Conservation (phyloP, 116 monocot genomes). For the Zostera marina region DNA sequence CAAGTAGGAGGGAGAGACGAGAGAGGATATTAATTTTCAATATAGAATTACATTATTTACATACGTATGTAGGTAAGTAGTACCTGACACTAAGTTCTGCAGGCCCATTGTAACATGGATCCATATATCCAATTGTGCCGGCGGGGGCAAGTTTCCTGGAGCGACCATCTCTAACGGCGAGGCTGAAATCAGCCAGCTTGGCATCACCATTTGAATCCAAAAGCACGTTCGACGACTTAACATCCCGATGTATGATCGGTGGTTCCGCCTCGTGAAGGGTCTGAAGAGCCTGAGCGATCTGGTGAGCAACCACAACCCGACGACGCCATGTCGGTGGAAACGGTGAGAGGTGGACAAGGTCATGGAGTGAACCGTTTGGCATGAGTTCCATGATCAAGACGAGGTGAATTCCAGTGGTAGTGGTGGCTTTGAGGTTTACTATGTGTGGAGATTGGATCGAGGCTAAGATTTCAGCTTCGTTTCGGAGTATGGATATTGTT, state of each 20-base stretch:
- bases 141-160: conserved; percentile 15
- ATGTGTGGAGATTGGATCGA: conserved; percentile 20
- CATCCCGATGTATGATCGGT: conserved; percentile 57
- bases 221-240: conserved; percentile 70
- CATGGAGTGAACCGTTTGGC: conserved; percentile 64
- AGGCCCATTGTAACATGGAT: conserved; percentile 42
- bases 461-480: conserved; percentile 45
- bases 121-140: conserved; percentile 56
- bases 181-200: conserved; percentile 68
- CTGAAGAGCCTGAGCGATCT: conserved; percentile 34
- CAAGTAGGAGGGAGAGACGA: too few species aligned
- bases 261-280: conserved; percentile 35
- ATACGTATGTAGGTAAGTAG: too few species aligned
- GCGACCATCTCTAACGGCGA: conserved; percentile 25
- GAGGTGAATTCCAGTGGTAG: not conserved
- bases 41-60: too few species aligned
- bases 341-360: conserved; percentile 34
- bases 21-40: too few species aligned
- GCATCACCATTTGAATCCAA: conserved; percentile 35
- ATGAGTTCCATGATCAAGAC: conserved; percentile 72
- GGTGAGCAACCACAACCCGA: conserved; percentile 21
- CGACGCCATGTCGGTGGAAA: conserved; percentile 19
- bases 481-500: conserved; percentile 24
- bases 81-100: conserved; percentile 15
- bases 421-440: conserved; percentile 39